Evolutionary conservation across 2,329 filamentous ascomycete genomes (phyloP).

Genomic region (Lachnum nothofagi): DNA sequence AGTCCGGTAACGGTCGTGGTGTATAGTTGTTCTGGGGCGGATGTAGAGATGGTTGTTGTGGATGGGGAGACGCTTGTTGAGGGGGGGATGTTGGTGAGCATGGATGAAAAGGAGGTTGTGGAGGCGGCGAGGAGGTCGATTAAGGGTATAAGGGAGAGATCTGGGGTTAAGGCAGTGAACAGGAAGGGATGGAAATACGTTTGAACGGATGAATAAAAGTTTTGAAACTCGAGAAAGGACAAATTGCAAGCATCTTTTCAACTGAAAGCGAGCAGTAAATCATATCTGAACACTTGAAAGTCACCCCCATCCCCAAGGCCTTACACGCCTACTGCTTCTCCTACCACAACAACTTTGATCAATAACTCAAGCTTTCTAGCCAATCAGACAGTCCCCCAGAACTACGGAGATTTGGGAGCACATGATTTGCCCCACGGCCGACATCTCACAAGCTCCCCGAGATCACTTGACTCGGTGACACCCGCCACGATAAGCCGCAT

Average conservation of each 20-base stretch:
- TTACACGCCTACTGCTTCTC: too few relatives aligned
- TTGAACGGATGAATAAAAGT: conserved; percentile 1
- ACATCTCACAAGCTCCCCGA: not conserved
- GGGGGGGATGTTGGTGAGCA: conserved; percentile 20
- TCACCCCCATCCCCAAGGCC: too few relatives aligned
- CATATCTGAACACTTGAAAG: too few relatives aligned
- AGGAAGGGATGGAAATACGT: conserved; percentile 24
- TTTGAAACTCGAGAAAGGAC: not conserved
- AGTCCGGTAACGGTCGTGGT: conserved; percentile 37
- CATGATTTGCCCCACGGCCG: not conserved
- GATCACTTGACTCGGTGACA: not conserved
- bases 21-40: conserved; percentile 22
- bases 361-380: too few relatives aligned
- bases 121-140: conserved; percentile 16
- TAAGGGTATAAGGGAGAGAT: conserved; percentile 20
- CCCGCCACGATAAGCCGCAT: conserved; percentile 2
- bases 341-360: too few relatives aligned
- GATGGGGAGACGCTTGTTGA: conserved; percentile 28
- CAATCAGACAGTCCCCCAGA: too few relatives aligned
- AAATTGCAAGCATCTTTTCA: too few relatives aligned
- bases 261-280: too few relatives aligned
- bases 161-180: conserved; percentile 16
- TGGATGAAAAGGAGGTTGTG: conserved; percentile 24
- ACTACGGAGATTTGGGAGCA: not conserved
- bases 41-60: conserved; percentile 28